Evolutionary conservation across 2,329 filamentous ascomycete genomes (phyloP).

Genomic region (Cladorrhinum sp.): DNA sequence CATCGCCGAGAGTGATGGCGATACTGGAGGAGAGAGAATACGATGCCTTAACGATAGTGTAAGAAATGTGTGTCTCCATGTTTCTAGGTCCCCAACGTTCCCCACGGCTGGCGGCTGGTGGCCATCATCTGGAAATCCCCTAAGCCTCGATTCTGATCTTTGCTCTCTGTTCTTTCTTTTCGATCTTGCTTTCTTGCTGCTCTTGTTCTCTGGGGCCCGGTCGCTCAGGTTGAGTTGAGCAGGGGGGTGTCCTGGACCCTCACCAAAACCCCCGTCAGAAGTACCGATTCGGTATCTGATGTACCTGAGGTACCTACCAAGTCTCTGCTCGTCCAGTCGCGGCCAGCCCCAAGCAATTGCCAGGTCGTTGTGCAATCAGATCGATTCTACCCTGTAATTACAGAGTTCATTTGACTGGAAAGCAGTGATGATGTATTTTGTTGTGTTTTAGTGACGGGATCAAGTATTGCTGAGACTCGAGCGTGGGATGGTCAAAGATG

Average conservation of each 20-base stretch:
- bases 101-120: no score
- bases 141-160: background rate
- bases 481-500: no score
- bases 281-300: conserved; percentile 3
- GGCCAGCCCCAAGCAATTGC: background rate
- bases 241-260: conserved; percentile 2
- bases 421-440: no score
- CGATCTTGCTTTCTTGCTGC: background rate
- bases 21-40: background rate
- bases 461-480: no score
- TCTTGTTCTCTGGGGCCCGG: conserved; percentile 2
- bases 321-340: background rate
- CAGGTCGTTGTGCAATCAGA: background rate
- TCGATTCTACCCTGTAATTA: background rate
- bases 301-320: background rate
- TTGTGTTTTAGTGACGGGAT: no score
- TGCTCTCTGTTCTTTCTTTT: background rate
- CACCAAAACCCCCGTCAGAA: background rate
- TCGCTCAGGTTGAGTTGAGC: conserved; percentile 5
- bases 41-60: no score
- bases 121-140: no score
- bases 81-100: no score
- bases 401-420: no score
- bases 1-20: background rate
- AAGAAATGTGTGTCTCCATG: background rate